phyloP scores from a whole-genome alignment of 352 stramenopile species.

The Phytopythium helicoides region DNA sequence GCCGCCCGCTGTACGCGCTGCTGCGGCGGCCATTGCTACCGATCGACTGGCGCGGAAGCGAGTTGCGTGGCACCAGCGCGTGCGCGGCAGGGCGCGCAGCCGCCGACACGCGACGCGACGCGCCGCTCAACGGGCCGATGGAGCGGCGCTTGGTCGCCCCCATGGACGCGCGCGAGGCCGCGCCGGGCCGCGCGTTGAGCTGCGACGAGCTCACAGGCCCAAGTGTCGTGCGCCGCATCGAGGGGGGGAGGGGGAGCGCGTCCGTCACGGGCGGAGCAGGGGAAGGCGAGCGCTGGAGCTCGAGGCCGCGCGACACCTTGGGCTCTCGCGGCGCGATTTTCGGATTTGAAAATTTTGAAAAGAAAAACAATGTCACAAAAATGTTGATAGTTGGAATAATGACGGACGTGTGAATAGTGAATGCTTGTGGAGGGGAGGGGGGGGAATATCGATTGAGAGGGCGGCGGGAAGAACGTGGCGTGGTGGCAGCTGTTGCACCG shows the following conservation, averaged over 20 bases:
- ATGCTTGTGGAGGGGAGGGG: too few species aligned
- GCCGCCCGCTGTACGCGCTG: slow-evolving; percentile 59
- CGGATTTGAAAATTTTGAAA: too few species aligned
- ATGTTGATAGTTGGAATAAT: too few species aligned
- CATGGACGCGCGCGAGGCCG: slow-evolving; percentile 38
- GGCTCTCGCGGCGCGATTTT: neutral
- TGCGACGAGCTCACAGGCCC: slow-evolving; percentile 82
- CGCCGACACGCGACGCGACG: slow-evolving; percentile 52
- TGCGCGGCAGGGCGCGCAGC: slow-evolving; percentile 9
- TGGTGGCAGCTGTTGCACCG: slow-evolving; percentile 1
- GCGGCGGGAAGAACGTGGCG: slow-evolving; percentile 1
- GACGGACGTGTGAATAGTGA: too few species aligned
- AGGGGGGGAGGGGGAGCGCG: too few species aligned
- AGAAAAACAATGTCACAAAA: too few species aligned
- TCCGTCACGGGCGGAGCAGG: too few species aligned
- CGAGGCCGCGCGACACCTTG: too few species aligned
- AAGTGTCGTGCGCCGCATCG: slow-evolving; percentile 87
- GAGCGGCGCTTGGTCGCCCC: slow-evolving; percentile 63
- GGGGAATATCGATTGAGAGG: too few species aligned
- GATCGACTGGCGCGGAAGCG: slow-evolving; percentile 50
- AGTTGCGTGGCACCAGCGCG: slow-evolving; percentile 29
- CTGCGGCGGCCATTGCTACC: slow-evolving; percentile 41
- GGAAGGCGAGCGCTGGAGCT: too few species aligned
- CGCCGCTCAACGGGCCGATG: slow-evolving; percentile 27
- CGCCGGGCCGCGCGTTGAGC: slow-evolving; percentile 58